Base-by-base conservation (phyloP, 306 rosid species). In the Ochetophila trinervis region DNA sequence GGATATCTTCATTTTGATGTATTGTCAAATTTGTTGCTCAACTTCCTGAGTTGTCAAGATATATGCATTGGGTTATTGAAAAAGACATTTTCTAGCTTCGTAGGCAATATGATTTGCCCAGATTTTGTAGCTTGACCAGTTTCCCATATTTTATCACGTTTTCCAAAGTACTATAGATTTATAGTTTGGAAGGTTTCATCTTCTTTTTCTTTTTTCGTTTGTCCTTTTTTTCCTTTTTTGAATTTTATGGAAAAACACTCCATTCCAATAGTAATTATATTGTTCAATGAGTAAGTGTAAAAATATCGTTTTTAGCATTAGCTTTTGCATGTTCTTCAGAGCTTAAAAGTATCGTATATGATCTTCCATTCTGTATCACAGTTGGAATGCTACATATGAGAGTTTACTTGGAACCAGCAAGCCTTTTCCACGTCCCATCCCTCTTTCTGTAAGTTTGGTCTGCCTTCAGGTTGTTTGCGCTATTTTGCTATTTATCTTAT, bases 341-440 rank as follows among this genome's bases (percentile, higher is more conserved):
- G 45, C 45, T 8, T 40, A 40, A 11, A n/a, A 9, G 48, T 16
- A 20, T 51, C 27, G 23, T 44, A 57, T 16, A 1, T 15, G 32
- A 40, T 37, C 15, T 45, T 49, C 44, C 45, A 34, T 48, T 36
- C 48, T 60, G 73, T 21, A 74, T 49, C 67, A 65, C 78, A 93
- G 99, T 78, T 88, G 88, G 86, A 80, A 87, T 60, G 85, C 86
- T 37, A 79, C 85, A 71, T 90, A 86, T n/a, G 95, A 83, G 60
- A 86, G 77, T 71, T 74, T 93, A 68, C 83, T 93, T 58, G 83
- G 82, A 37, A 86, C 84, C 48, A 80, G 57, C 79, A 85, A 83
- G 85, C 86, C 78, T 16, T 86, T 90, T 68, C 85, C 70, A 4
- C 80, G 51, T 53, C 82, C 88, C 32, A 72, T 92, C 61, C 95